Base-by-base conservation (phyloP, 1,284 basidiomycete species). In the Rhodotorula mucilaginosa region DNA sequence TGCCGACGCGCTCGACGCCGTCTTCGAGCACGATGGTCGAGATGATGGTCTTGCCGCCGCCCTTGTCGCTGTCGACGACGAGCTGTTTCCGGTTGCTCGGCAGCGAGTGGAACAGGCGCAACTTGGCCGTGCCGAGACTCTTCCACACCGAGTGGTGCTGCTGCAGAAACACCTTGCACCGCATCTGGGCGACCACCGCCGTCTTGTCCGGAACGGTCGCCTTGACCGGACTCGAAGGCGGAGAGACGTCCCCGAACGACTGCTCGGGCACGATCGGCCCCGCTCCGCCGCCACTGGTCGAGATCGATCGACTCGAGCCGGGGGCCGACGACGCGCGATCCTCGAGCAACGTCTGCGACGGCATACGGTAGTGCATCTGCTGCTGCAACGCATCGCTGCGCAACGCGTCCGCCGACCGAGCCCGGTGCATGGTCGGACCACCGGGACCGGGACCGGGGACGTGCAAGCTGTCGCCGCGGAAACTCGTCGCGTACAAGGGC, bases 81-180 rank as follows among this genome's bases (percentile, higher is more conserved):
- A 99, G 86, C 82, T 99, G 97, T 82, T 98, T 98, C 78, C 93
- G 84, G 77, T 93, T 91, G 47, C 89, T 91, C 39, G 92, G 92
- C 71, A 87, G 84, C 67, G 87, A 87, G 61, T 83, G 82, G 81
- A 93, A 99, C 61, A 98, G 84, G 80, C 92, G 94, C 73, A 99
- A 85, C 78, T 89, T 89, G 10, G 92, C 93, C 18, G 89, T 85
- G 2, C 97, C 97, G 54, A 99, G 84, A 3, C 91, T 89, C 84
- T 97, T 99, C 97, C 97, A 99, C 81, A 97, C 93, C 34, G 90
- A 89, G 80, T 98, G 95, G 54, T 91, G 88, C 79, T 97, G 93
- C 81, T 99, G 91, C 67, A 97, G 84, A 84, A 98, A 99, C 48
- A 98, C 89, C 82, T 99, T 98, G 87, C 96, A 98, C 81, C 96